Evolutionary conservation across 345 rosid species (phyloP).

Genomic region (Brassica nigra): DNA sequence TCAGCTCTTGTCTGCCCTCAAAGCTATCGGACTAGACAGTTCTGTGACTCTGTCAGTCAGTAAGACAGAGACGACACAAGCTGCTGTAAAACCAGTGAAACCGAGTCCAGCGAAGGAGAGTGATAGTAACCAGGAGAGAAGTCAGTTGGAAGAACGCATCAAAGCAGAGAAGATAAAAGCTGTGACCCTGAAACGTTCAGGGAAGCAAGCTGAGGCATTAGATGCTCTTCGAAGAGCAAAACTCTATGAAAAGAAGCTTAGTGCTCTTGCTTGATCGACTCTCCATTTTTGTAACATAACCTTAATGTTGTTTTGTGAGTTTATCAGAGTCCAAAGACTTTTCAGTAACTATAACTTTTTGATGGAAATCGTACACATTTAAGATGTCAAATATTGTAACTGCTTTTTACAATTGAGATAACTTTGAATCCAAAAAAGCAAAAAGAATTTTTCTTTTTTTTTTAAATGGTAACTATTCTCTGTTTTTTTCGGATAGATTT

Average conservation of each 20-base stretch:
- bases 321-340: neutral
- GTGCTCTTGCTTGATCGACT: slow-evolving; percentile 43
- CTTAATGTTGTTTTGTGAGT: neutral
- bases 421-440: too few species aligned
- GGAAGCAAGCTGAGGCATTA: slow-evolving; percentile 89
- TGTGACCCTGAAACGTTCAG: slow-evolving; percentile 72
- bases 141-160: slow-evolving; percentile 68
- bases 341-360: neutral
- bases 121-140: slow-evolving; percentile 50
- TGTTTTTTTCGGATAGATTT: too few species aligned
- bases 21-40: slow-evolving; percentile 69
- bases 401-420: too few species aligned
- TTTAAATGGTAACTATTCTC: too few species aligned
- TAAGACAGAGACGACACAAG: slow-evolving; percentile 32
- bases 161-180: slow-evolving; percentile 84
- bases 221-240: slow-evolving; percentile 84
- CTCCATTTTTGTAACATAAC: neutral
- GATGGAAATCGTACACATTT: neutral
- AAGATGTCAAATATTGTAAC: too few species aligned
- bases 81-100: slow-evolving; percentile 38
- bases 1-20: slow-evolving; percentile 79
- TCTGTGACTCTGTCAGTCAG: slow-evolving; percentile 29
- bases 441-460: too few species aligned
- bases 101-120: slow-evolving; percentile 57
- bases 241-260: slow-evolving; percentile 70